A percentile compares a stretch with the other conserved stretches of the same genome.
Evolutionary conservation across 2,329 filamentous ascomycete genomes (phyloP).

Genomic region (Alternaria sp.): DNA sequence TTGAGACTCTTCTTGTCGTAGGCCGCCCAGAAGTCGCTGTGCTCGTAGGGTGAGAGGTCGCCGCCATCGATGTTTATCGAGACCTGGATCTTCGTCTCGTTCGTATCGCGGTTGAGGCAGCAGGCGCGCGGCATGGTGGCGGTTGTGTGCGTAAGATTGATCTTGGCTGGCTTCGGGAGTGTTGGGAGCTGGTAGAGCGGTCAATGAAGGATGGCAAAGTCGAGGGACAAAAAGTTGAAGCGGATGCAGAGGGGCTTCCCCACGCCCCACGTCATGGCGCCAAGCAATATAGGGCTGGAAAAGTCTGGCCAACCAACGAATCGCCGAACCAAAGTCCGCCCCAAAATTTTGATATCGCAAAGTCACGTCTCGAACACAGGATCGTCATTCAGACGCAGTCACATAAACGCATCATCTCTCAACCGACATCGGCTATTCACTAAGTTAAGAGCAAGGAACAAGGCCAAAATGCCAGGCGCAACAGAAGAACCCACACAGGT

Average conservation of each 20-base stretch:
- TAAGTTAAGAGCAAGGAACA: conserved; percentile 16
- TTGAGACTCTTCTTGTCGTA: conserved; percentile 54
- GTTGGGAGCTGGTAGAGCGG: background rate
- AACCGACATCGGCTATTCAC: background rate
- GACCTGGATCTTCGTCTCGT: conserved; percentile 96
- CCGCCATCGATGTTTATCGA: conserved; percentile 94
- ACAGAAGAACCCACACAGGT: conserved; percentile 25
- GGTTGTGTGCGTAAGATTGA: background rate
- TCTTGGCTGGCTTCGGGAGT: background rate
- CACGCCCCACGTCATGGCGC: conserved; percentile 31
- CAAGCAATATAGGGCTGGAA: conserved; percentile 40
- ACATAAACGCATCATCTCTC: background rate
- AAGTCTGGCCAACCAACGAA: conserved; percentile 28
- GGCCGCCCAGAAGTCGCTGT: conserved; percentile 42
- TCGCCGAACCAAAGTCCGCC: conserved; percentile 26
- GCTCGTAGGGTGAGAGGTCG: conserved; percentile 60
- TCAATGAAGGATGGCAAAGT: background rate
- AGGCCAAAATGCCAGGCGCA: conserved; percentile 26
- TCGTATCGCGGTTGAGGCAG: conserved; percentile 85
- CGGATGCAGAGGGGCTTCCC: conserved; percentile 21
- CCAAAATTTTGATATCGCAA: conserved; percentile 38
- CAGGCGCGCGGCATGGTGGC: conserved; percentile 66
- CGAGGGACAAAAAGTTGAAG: conserved; percentile 27
- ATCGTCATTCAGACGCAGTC: background rate
- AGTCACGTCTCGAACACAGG: conserved; percentile 18